These are phyloP conservation scores for Trametes punicea DNA, from an alignment of 768 basidiomycete species.

Conservation along the genomic window DNA sequence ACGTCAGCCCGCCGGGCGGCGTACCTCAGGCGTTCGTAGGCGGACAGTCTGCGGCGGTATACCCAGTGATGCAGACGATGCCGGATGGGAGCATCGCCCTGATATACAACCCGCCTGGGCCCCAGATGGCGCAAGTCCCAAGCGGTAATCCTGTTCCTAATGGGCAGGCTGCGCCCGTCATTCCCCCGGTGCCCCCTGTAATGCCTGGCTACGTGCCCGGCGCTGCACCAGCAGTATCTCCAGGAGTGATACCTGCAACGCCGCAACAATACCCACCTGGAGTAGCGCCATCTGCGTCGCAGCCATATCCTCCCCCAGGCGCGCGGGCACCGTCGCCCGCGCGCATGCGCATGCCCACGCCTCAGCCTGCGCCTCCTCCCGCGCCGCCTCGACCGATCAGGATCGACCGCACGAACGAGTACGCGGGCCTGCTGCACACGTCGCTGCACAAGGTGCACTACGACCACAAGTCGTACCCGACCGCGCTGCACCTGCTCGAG, in stretches of 20 bases:
- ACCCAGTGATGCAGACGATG: slow-evolving; percentile 23
- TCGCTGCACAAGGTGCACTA: slow-evolving; percentile 63
- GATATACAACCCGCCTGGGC: slow-evolving; percentile 10
- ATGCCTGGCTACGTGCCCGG: slow-evolving; percentile 8
- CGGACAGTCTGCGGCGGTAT: slow-evolving; percentile 8
- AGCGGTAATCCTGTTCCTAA: not conserved
- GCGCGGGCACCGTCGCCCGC: slow-evolving; percentile 6
- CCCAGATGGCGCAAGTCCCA: not conserved
- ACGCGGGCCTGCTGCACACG: slow-evolving; percentile 57
- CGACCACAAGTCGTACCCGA: slow-evolving; percentile 54
- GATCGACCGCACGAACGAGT: slow-evolving; percentile 26
- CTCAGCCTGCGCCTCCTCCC: slow-evolving; percentile 25
- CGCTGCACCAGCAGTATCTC: not conserved
- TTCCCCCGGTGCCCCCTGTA: not conserved
- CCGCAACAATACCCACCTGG: not conserved
- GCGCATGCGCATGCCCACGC: slow-evolving; percentile 17
- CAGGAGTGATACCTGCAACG: not conserved
- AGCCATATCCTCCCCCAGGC: slow-evolving; percentile 1
- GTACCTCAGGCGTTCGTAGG: slow-evolving; percentile 14
- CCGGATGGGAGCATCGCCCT: slow-evolving; percentile 19
- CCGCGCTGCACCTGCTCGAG: slow-evolving; percentile 73
- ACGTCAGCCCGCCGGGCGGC: slow-evolving; percentile 11
- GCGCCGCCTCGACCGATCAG: slow-evolving; percentile 39
- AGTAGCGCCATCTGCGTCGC: not conserved
- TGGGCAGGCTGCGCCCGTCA: not conserved